Base-by-base conservation (phyloP, 805 yeast species). In the Wickerhamiella slavikovae region DNA sequence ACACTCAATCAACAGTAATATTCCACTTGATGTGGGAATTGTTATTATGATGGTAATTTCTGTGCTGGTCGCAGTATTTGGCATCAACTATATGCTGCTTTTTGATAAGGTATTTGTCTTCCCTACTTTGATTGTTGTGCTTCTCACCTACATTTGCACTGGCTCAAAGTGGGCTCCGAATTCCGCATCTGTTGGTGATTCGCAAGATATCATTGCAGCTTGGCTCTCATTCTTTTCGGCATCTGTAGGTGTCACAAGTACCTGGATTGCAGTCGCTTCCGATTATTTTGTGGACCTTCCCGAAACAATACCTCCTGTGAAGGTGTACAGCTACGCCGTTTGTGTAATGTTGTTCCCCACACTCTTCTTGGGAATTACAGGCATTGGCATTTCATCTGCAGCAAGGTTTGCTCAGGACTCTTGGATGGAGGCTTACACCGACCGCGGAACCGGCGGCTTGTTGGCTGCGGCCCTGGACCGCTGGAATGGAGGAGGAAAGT, bases 221-320 rank as follows among this genome's bases (percentile, higher is more conserved):
- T 66, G 75, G 62, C 48, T 79, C 17, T 65, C 78, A 10, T 76
- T 69, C 49, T 76, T 79, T 42, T 64, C 80, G 1, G 57, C 78
- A 32, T 60, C 71, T 25, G 77, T 76, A 43, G 70, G 92, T 17
- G 70, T 74, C 27, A 78, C 93, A 3, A 66, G 79, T 3, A 77
- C 93, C 1, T 80, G 93, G 93, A 83, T 91, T 25, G 72, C 83
- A 2, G 65, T 77, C 35, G 78, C 93, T 0, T 62, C 83, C 0
- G 94, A 80, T 51, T 80, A 80, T 49, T 77, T 77, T 48, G 66
- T 80, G 28, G 57, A 78, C 29, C 69, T 79, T 41, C 93, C 93
- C 1, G 85, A 75, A 42, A 57, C 60, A 24, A 66, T 78, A 1
- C 61, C 75, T 2, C 66, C 66, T 31, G 35, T 48, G 31, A 62